phyloP scores from a whole-genome alignment of 305 asterid species.

The Solanum hybrid region DNA sequence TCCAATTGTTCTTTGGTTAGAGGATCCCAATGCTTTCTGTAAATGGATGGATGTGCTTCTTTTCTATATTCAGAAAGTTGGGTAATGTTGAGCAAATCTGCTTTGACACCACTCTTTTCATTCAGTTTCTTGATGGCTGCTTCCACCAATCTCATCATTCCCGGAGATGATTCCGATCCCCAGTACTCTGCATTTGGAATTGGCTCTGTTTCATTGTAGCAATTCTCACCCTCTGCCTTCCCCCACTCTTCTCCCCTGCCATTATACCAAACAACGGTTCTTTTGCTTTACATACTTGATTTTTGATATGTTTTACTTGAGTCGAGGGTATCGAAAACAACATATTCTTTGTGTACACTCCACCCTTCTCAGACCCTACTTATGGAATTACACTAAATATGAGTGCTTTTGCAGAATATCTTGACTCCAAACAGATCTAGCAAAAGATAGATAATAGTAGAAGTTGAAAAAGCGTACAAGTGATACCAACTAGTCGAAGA shows the following conservation, averaged over 20 bases:
- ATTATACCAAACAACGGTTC: background rate
- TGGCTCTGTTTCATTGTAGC: slow-evolving; percentile 40
- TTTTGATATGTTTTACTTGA: background rate
- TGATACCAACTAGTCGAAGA: background rate
- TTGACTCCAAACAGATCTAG: background rate
- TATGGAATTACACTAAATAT: background rate
- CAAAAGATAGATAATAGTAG: background rate
- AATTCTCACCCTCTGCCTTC: slow-evolving; percentile 16
- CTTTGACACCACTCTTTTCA: slow-evolving; percentile 26
- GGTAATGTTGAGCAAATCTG: slow-evolving; percentile 46
- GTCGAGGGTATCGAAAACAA: background rate
- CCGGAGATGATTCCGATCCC: slow-evolving; percentile 23
- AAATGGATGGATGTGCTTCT: slow-evolving; percentile 58
- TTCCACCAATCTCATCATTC: slow-evolving; percentile 38
- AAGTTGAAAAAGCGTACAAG: background rate
- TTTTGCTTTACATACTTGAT: background rate
- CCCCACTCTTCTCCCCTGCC: slow-evolving; percentile 33
- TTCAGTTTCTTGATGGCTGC: slow-evolving; percentile 27
- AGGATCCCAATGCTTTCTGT: slow-evolving; percentile 22
- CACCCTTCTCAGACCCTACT: background rate
- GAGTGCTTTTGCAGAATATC: background rate
- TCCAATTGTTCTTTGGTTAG: slow-evolving; percentile 16
- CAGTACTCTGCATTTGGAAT: slow-evolving; percentile 20
- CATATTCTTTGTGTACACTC: background rate
- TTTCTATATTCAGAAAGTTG: slow-evolving; percentile 49